Percentiles rank a stretch among this genome's conserved stretches.
Evolutionary conservation across 208 protist species (phyloP).

Genomic region (Leishmania aethiopica): DNA sequence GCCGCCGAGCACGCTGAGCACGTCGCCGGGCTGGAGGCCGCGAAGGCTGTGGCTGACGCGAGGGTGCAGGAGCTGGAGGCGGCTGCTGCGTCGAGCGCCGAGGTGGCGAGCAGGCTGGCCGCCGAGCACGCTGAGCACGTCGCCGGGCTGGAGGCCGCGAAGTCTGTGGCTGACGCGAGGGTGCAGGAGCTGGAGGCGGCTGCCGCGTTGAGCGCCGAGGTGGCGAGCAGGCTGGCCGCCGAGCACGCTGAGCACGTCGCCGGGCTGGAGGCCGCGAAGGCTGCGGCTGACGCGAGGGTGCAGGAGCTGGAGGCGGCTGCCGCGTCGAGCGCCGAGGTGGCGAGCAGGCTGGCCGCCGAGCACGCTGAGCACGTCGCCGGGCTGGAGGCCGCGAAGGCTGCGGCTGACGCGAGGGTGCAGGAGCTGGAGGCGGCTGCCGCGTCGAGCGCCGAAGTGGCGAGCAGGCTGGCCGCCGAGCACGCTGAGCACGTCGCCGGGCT

Average conservation of each 20-base stretch:
- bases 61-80: slow-evolving; percentile 14
- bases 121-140: neutral
- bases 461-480: neutral
- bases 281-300: neutral
- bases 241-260: neutral
- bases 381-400: slow-evolving; percentile 11
- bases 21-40: slow-evolving; percentile 4
- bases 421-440: slow-evolving; percentile 9
- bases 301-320: slow-evolving; percentile 10
- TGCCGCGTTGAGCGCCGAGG: neutral
- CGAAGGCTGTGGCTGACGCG: neutral
- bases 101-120: neutral
- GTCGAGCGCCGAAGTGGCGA: neutral
- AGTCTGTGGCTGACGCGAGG: neutral
- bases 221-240: neutral
- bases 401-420: neutral
- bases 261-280: slow-evolving; percentile 9
- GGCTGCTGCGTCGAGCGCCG: neutral
- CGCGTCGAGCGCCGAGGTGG: neutral
- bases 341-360: neutral
- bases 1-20: neutral
- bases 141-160: slow-evolving; percentile 7
- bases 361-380: neutral
- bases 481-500: neutral
- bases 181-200: slow-evolving; percentile 12